Evolutionary conservation across 495 filamentous ascomycete species (phyloP), one percentile per base, ranked within the genome.

Genomic region (Neurospora pannonica): DNA sequence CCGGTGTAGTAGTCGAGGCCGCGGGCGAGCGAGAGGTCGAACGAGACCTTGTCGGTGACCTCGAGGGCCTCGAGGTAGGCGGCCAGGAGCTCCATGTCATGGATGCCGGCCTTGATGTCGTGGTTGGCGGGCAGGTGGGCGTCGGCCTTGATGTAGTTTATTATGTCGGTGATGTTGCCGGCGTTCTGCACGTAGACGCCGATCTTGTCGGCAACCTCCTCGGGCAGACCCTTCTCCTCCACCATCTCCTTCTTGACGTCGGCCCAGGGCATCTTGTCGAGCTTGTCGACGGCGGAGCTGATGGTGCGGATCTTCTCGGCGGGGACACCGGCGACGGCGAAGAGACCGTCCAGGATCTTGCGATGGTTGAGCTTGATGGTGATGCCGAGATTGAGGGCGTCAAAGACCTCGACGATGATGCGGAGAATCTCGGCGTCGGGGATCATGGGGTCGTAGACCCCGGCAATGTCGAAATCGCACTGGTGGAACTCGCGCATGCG

Each of bases 401-500:
- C 91, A 75, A 98, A 97, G 17, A 97, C 91, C 80, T 98, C 95
- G 78, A 86, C 90, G 28, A 93, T 88, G 74, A 97, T 94, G 54
- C 91, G 84, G 74, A 98, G 82, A 72, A 97, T 91, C 85, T 98
- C 95, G n/a, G 95, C 93, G 82, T 98, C 95, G 67, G 95, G 93
- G 31, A 98, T 86, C 95, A 98, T 98, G n/a, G 92, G 81, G 78
- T 98, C 95, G 81, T 93, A 97, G 39, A 85, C 82, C 74, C 95
- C 95, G 34, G 95, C 95, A 84, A 98, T 94, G 82, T 98, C 95
- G 80, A 98, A 97, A 83, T 98, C 95, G 83, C 95, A 97, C 85
- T 98, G 95, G 82, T 97, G 97, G 83, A 99, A 97, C 82, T 99
- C 95, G 74, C 96, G 88, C 92, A 98, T 95, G 7, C 94, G 89